Evolutionary conservation across 1,284 basidiomycete genomes (phyloP).

Genomic region (Pseudozyma pruni): DNA sequence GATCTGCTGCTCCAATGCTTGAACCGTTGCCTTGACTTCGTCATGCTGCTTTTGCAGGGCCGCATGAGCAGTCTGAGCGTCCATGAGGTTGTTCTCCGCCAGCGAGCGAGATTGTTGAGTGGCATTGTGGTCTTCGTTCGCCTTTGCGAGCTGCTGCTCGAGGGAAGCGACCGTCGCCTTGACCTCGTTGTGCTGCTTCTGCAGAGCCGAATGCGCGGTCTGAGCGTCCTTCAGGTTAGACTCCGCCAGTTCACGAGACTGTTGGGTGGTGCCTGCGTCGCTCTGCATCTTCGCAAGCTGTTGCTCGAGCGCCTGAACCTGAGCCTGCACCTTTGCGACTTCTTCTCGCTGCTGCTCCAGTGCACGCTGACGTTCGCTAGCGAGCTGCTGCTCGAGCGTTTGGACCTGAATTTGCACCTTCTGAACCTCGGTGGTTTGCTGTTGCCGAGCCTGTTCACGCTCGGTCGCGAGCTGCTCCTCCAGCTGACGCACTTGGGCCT

Average conservation of each 20-base stretch:
- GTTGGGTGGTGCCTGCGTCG: slow-evolving; percentile 8
- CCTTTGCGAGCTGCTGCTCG: slow-evolving; percentile 11
- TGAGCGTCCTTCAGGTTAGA: background rate
- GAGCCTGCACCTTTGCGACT: slow-evolving; percentile 16
- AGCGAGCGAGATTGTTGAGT: slow-evolving; percentile 8
- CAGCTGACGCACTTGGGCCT: slow-evolving; percentile 14
- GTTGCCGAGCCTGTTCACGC: slow-evolving; percentile 7
- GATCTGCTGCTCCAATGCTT: slow-evolving; percentile 9
- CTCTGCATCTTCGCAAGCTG: slow-evolving; percentile 9
- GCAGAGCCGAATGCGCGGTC: slow-evolving; percentile 2
- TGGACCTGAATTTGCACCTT: slow-evolving; percentile 15
- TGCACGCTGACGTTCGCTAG: slow-evolving; percentile 11
- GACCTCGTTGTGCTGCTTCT: slow-evolving; percentile 7
- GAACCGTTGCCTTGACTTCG: slow-evolving; percentile 5
- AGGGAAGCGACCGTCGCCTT: slow-evolving; percentile 1
- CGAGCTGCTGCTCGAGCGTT: slow-evolving; percentile 15
- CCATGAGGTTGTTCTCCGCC: background rate
- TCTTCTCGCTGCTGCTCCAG: slow-evolving; percentile 9
- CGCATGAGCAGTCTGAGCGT: background rate
- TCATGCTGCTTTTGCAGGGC: slow-evolving; percentile 7
- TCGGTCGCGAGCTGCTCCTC: slow-evolving; percentile 26
- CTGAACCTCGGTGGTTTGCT: slow-evolving; percentile 18
- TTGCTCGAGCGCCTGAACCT: slow-evolving; percentile 18
- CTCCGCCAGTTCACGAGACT: slow-evolving; percentile 3
- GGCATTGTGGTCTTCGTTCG: slow-evolving; percentile 5